A percentile compares a stretch with the other conserved stretches of the same genome.
Conservation (phyloP, 306 rosid species). For the Glycine latifolia region DNA sequence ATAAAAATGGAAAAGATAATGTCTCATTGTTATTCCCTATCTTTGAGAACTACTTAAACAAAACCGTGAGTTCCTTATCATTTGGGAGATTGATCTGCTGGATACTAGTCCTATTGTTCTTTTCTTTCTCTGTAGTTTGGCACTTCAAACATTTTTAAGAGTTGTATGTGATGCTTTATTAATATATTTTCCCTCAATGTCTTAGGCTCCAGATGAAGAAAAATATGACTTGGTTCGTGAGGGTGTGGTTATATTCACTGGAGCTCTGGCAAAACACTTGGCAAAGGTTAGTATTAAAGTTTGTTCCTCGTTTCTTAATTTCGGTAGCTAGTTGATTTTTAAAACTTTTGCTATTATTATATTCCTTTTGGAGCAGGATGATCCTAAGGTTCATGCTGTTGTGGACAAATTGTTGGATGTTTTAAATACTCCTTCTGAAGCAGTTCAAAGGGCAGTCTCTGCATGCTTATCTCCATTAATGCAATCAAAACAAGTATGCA, state of each 20-base stretch:
- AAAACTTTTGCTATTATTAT: constrained; percentile 1
- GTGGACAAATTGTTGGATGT: constrained; percentile 97
- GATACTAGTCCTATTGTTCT: not conserved
- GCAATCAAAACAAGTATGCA: constrained; percentile 89
- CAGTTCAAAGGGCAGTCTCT: constrained; percentile 99
- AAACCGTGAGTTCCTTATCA: constrained; percentile 63
- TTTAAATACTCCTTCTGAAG: constrained; percentile 94
- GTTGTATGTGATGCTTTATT: constrained; percentile 11
- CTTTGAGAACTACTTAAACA: constrained; percentile 92
- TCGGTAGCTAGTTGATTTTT: constrained; percentile 1
- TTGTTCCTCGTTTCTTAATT: constrained; percentile 7
- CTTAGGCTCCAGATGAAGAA: constrained; percentile 90
- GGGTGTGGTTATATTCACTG: constrained; percentile 98
- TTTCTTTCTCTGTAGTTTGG: constrained; percentile 8
- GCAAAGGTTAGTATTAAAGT: constrained; percentile 66
- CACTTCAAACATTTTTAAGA: not conserved
- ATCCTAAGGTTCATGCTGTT: constrained; percentile 90
- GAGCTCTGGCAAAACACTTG: constrained; percentile 96
- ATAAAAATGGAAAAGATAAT: constrained; percentile 90
- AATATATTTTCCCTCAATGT: constrained; percentile 26
- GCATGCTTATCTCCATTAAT: constrained; percentile 88
- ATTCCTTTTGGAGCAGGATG: constrained; percentile 68
- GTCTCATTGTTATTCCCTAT: constrained; percentile 92
- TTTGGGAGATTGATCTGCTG: constrained; percentile 32
- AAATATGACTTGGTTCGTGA: constrained; percentile 96